Percentiles rank a stretch among this genome's conserved stretches.
phyloP scores from a whole-genome alignment of 2,329 filamentous ascomycete species.

The Fusarium chuoi region DNA sequence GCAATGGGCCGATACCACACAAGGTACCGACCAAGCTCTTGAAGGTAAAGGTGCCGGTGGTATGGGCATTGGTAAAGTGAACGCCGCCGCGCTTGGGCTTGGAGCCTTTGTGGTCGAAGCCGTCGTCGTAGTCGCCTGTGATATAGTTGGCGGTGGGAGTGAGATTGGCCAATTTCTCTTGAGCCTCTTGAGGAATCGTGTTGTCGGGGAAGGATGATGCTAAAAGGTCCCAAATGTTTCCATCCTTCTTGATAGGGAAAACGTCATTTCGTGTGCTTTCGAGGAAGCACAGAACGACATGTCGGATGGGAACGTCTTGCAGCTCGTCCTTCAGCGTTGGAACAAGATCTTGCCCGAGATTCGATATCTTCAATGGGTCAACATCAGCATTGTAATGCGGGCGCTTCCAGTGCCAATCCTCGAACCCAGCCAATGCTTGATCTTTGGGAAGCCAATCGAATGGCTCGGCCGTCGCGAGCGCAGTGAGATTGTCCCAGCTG shows the following conservation, averaged over 20 bases:
- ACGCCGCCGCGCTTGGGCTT: constrained; percentile 50
- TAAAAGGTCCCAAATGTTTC: constrained; percentile 49
- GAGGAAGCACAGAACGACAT: constrained; percentile 55
- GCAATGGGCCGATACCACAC: constrained; percentile 55
- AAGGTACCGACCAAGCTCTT: constrained; percentile 56
- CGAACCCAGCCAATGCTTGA: constrained; percentile 30
- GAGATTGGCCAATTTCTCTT: constrained; percentile 41
- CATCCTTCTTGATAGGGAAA: constrained; percentile 56
- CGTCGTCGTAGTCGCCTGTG: constrained; percentile 51
- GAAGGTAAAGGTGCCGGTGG: constrained; percentile 55
- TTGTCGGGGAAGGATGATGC: constrained; percentile 45
- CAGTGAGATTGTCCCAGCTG: constrained; percentile 46
- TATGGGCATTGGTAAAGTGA: constrained; percentile 54
- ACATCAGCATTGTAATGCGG: constrained; percentile 50
- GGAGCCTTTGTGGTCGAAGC: constrained; percentile 40
- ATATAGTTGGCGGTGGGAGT: constrained; percentile 49
- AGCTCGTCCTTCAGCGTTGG: constrained; percentile 40
- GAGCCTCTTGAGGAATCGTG: constrained; percentile 47
- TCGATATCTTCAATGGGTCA: constrained; percentile 55
- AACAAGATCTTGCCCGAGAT: constrained; percentile 48
- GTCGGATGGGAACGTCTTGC: constrained; percentile 50
- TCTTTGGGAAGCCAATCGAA: constrained; percentile 45
- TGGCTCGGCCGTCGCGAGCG: constrained; percentile 36
- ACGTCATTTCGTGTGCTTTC: constrained; percentile 58
- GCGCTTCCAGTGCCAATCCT: constrained; percentile 45